Base-by-base conservation (phyloP, 2,329 filamentous ascomycete genomes). In the Fusarium goolgardi region DNA sequence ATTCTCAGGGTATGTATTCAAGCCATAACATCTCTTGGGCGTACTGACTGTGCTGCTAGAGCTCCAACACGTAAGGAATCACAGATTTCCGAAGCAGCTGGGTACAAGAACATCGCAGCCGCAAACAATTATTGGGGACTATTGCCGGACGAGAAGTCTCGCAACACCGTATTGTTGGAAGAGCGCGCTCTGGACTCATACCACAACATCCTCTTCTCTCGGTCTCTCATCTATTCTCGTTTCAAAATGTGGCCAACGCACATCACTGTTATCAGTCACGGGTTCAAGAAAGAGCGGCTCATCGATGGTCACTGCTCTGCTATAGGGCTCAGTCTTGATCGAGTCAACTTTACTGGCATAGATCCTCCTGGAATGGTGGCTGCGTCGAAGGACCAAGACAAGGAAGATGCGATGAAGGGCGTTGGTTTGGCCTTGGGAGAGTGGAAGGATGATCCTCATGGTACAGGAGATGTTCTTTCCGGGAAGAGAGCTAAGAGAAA, bases 111-210 rank as follows among this genome's bases (percentile, higher is more conserved):
- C 55, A 75, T 89, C 9, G 85, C 84, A 20, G 61, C 67, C 0
- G 77, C 80, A 31, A 84, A 87, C 73, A 65, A 67, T 12, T 84
- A 82, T 66, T 88, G 85, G 75, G 75, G 69, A 13, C 72, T 83
- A 15, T 52, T 83, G 9, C 56, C 75, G 3, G 45, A 67, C 16
- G 45, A 46, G 4, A 44, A 64, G 3, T 41, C 55, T 2, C n/a
- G 23, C 2, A 18, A 59, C 21, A 62, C 55, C 10, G 80, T 93
- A 20, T 75, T 87, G 1, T 74, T 87, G 3, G 94, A 97, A 75
- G 85, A 89, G 11, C 84, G 86, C 55, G 93, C 94, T 0, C 88
- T 95, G 2, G 94, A 97, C 78, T 95, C 91, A 3, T 95, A 93
- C 74, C 90, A 94, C 75, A 97, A 97, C 75, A 80, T 97, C 7